These are phyloP conservation scores for Hyphodiscus hymeniophilus DNA, from an alignment of 495 filamentous ascomycete genomes.

Conservation along the genomic window DNA sequence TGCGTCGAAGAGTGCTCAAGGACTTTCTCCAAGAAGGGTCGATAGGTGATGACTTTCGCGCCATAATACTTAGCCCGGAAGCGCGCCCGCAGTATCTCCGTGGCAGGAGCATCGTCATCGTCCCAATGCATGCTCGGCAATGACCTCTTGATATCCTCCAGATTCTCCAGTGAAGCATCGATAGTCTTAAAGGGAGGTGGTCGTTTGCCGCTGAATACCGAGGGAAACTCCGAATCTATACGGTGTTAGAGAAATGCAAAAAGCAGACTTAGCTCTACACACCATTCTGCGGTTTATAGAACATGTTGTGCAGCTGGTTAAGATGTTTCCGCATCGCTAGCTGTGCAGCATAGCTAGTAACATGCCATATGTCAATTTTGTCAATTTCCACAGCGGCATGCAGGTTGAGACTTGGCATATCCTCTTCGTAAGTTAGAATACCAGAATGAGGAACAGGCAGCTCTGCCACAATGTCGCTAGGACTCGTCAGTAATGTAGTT, in stretches of 20 bases:
- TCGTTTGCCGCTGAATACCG: constrained; percentile 3
- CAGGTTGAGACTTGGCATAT: constrained; percentile 55
- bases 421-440: constrained; percentile 62
- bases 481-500: constrained; percentile 10
- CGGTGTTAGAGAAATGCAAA: background rate
- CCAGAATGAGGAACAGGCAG: constrained; percentile 73
- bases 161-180: constrained; percentile 38
- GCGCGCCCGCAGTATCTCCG: constrained; percentile 74
- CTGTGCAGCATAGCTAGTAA: constrained; percentile 79
- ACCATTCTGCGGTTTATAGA: constrained; percentile 53
- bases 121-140: constrained; percentile 50
- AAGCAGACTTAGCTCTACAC: background rate
- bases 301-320: constrained; percentile 71
- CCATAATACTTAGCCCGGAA: constrained; percentile 93
- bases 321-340: constrained; percentile 78
- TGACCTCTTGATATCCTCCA: constrained; percentile 32
- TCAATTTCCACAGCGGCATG: constrained; percentile 28
- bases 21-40: constrained; percentile 67
- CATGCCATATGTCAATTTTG: constrained; percentile 44
- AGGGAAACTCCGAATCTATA: constrained; percentile 8
- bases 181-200: constrained; percentile 29
- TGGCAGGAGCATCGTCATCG: constrained; percentile 56
- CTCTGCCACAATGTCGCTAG: constrained; percentile 86
- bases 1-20: constrained; percentile 35
- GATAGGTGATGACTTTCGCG: constrained; percentile 79